phyloP scores from a whole-genome alignment of 305 asterid genomes.

The Plantago coronopus region DNA sequence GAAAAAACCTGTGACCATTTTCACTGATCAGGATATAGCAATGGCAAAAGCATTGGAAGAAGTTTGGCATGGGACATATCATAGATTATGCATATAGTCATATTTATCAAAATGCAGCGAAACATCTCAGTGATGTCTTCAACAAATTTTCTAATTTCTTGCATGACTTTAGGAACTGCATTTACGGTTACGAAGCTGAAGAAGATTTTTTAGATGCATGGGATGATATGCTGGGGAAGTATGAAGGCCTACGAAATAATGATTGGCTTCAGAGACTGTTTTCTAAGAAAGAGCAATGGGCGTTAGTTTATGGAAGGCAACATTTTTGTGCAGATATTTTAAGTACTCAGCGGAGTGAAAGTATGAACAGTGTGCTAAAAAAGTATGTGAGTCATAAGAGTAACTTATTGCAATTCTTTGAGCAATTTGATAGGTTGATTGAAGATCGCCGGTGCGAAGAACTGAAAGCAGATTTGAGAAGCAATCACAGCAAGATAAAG shows the following conservation, averaged over 20 bases:
- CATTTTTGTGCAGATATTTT: neutral
- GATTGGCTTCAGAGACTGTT: neutral
- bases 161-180: neutral
- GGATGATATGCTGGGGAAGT: neutral
- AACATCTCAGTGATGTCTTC: neutral
- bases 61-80: neutral
- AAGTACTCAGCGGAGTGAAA: neutral
- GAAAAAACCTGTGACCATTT: neutral
- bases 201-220: neutral
- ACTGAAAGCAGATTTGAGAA: neutral
- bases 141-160: neutral
- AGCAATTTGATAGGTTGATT: neutral
- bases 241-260: neutral
- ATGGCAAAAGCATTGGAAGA: neutral
- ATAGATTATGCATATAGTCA: neutral
- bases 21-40: neutral
- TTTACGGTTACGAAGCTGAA: neutral
- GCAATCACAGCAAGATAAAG: neutral
- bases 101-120: neutral
- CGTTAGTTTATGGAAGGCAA: neutral
- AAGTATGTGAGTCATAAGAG: neutral
- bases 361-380: neutral
- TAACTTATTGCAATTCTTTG: neutral
- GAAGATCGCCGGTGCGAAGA: neutral
- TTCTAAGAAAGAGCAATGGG: neutral